Conservation (phyloP, 129 eudicot genomes). For the Solidago caesia region DNA sequence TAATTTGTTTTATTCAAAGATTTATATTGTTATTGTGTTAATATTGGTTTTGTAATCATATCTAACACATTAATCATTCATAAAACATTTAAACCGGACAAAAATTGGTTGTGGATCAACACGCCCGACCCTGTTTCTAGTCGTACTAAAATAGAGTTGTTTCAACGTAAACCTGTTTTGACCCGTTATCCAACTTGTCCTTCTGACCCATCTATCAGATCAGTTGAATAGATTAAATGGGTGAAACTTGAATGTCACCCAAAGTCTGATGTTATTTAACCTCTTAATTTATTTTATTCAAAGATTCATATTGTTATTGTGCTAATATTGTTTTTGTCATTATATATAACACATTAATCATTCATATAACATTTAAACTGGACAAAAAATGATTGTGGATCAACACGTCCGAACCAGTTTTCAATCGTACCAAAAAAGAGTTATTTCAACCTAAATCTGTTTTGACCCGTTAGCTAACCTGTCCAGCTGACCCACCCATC, state of each 20-base stretch:
- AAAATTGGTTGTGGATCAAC: slow-evolving; percentile 1
- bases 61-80: not conserved
- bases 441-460: not conserved
- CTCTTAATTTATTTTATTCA: not conserved
- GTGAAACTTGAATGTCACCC: not conserved
- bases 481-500: not conserved
- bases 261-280: not conserved
- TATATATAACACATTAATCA: not conserved
- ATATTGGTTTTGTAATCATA: not conserved
- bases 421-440: not conserved
- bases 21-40: slow-evolving; percentile 1
- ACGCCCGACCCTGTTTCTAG: not conserved
- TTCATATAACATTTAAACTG: not conserved
- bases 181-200: too few species aligned
- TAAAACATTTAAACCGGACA: not conserved
- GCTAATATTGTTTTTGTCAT: not conserved
- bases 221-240: not conserved
- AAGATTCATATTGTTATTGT: not conserved
- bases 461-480: not conserved
- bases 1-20: not conserved
- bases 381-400: not conserved
- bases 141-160: not conserved
- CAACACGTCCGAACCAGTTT: not conserved
- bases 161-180: not conserved
- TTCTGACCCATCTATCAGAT: too few species aligned